These are phyloP conservation scores for Ambispora gerdemannii DNA, from an alignment of 192 early-diverging fungal species.

Conservation along the genomic window DNA sequence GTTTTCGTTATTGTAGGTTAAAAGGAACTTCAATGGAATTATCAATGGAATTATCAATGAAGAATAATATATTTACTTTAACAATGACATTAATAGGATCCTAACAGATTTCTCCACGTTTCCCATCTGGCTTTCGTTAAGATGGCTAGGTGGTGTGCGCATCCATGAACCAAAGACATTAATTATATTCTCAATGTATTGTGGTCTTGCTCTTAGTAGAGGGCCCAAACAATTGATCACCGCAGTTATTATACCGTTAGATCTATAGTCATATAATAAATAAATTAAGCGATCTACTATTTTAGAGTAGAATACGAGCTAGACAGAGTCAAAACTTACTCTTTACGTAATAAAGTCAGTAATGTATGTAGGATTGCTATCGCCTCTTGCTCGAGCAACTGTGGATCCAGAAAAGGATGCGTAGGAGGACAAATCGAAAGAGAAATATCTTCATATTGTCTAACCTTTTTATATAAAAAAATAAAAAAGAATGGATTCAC, in stretches of 20 bases:
- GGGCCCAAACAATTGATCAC: conserved; percentile 37
- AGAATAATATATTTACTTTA: no score
- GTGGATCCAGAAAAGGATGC: conserved; percentile 36
- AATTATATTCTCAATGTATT: conserved; percentile 32
- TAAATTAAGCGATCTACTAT: neutral
- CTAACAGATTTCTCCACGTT: conserved; percentile 38
- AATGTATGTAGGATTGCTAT: conserved; percentile 33
- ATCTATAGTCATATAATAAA: conserved; percentile 18
- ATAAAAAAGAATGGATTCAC: neutral
- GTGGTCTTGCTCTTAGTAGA: conserved; percentile 35
- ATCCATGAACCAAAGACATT: conserved; percentile 31
- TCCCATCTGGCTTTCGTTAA: conserved; percentile 27
- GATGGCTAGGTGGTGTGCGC: conserved; percentile 15
- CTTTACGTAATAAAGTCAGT: conserved; percentile 10
- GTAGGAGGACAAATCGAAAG: conserved; percentile 34
- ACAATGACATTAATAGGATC: conserved; percentile 34
- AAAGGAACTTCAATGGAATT: no score
- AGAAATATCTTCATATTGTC: conserved; percentile 34
- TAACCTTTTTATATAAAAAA: no score
- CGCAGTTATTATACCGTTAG: conserved; percentile 37
- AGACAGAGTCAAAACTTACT: conserved; percentile 14
- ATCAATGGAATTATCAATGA: no score
- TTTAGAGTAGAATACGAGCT: neutral
- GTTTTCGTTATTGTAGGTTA: no score
- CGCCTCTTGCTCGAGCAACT: conserved; percentile 33